Evolutionary conservation across 176 grass and related monocot genomes (phyloP), one percentile per base, ranked within the genome.

Genomic region (Musa acuminata): DNA sequence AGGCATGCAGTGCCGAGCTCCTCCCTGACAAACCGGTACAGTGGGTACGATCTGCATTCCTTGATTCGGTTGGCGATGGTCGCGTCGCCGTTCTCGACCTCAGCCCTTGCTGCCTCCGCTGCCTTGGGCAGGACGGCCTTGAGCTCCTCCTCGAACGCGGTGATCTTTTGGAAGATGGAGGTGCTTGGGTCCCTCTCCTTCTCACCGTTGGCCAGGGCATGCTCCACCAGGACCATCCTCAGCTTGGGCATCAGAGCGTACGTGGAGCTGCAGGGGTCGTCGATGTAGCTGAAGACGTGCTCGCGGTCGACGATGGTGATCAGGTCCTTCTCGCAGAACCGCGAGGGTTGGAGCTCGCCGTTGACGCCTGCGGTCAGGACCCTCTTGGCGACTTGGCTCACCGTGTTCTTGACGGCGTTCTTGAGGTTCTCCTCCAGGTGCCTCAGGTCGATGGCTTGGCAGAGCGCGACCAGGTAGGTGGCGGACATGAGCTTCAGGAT

Each of bases 401-500:
- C 69, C 19, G 69, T 51, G 48, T 50, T 71, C 48, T 71, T 71
- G 19, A 71, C 69, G 8, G 65, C 27, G 19, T 16, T 35, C 77
- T 48, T 79, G 11, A 79, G 29, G 26, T 79, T 79, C 77, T 79
- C 77, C 66, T 79, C 77, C 77, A 79, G 12, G 29, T 79, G 77
- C 26, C 77, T 23, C 65, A 79, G 66, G 19, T 79, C 77, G 26
- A 85, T 81, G 55, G 84, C 84, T 49, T 85, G 85, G 89, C 93
- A 85, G 8, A 85, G 74, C 11, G 87, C 93, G 9, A 92, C 52
- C 65, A 96, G 23, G 81, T 82, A 96, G 68, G 93, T 96, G 9
- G 92, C 92, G 0, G 89, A 96, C 92, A 96, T 96, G 81, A 96
- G 87, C 82, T 92, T 96, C 12, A 96, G 63, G 2, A 96, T 81